Conservation (phyloP, 2,329 filamentous ascomycete species). For the Bipolaris zeicola region DNA sequence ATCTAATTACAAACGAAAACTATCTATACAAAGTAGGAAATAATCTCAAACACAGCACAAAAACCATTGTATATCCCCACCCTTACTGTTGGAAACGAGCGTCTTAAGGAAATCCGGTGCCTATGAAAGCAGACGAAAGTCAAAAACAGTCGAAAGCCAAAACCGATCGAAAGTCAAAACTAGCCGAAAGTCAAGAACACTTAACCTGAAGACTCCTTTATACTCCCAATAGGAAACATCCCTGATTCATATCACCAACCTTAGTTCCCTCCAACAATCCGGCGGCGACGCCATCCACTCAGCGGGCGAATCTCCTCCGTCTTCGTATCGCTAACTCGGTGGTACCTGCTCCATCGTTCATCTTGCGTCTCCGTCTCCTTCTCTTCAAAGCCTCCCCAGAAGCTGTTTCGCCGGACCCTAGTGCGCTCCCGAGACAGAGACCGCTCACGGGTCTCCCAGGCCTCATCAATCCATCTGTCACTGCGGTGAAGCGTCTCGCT, state of each 20-base stretch:
- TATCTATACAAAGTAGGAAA: neutral
- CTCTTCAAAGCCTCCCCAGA: slow-evolving; percentile 22
- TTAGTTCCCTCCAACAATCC: slow-evolving; percentile 6
- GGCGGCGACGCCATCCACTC: slow-evolving; percentile 27
- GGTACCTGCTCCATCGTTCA: slow-evolving; percentile 31
- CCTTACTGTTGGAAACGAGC: neutral
- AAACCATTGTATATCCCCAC: neutral
- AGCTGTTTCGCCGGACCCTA: slow-evolving; percentile 12
- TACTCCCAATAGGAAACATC: neutral
- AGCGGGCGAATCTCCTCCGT: slow-evolving; percentile 42
- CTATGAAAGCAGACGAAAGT: neutral
- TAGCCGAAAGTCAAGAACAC: neutral
- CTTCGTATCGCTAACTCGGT: slow-evolving; percentile 36
- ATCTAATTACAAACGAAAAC: neutral
- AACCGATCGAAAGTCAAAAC: no score
- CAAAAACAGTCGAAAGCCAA: neutral
- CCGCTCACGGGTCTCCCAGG: slow-evolving; percentile 35
- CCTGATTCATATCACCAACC: no score
- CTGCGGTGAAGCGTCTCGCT: slow-evolving; percentile 26
- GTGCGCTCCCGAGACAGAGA: slow-evolving; percentile 13
- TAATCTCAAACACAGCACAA: neutral
- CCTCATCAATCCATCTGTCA: slow-evolving; percentile 36
- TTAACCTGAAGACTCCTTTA: neutral
- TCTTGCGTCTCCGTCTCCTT: slow-evolving; percentile 22
- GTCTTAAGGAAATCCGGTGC: neutral